Base-by-base conservation (phyloP, 75 land plant species). In the Sequoiadendron giganteum region DNA sequence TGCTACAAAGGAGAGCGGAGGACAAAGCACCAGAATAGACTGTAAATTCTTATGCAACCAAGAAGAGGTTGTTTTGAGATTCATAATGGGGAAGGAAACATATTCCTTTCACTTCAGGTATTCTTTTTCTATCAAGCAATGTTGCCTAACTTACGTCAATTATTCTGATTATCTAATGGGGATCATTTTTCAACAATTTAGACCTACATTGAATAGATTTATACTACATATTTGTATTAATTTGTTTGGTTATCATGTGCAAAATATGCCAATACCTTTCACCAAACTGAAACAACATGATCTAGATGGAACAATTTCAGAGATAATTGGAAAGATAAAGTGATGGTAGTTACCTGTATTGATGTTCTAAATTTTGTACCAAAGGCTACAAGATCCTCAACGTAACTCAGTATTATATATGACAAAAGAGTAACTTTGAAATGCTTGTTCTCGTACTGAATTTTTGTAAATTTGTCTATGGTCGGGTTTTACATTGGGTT, bases 51-150 rank as follows among this genome's bases (percentile, higher is more conserved):
- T 88, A n/a, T 83, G 88, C 91, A 91, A 91, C 91, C 91, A 42
- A 77, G 91, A 76, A 89, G 43, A 48, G 91, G 91, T 6, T 91
- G 91, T 79, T 91, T 91, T 81, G 91, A 91, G 83, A 89, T 91
- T 85, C 77, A 91, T 38, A 91, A 91, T 73, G 84, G 87, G n/a
- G 75, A 86, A 79, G 91, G 91, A 58, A 89, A 45, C 58, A 70
- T 89, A 83, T 91, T 81, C 45, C 43, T 91, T 45, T 91, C 91
- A 48, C 91, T 91, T 68, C 84, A 90, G 90, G 91, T 91, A 89
- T n/a, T n/a, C 56, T 18, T 70, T 86, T 58, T 48, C 38, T 32
- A 30, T 8, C 7, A 2, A 73, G 48, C 84, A 82, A 80, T n/a
- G n/a, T n/a, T n/a, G n/a, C n/a, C n/a, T n/a, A n/a, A n/a, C n/a